Percentiles rank a stretch among this genome's conserved stretches.
Evolutionary conservation across 2,329 filamentous ascomycete species (phyloP).

Genomic region (Fonsecaea erecta): DNA sequence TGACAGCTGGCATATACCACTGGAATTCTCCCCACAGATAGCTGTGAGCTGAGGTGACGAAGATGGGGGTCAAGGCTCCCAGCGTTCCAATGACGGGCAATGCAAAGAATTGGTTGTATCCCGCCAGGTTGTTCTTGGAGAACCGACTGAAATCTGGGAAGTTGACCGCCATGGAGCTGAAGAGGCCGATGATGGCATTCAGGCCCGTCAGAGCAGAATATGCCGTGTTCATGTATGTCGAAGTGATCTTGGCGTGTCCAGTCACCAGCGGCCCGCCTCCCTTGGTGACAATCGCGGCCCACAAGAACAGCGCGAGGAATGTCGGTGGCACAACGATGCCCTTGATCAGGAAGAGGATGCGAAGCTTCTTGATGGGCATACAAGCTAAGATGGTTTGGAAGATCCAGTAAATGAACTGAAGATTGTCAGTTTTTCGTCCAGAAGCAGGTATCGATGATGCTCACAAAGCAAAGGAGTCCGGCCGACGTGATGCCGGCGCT

Average conservation of each 20-base stretch:
- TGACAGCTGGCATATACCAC: conserved; percentile 57
- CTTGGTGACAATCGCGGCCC: conserved; percentile 50
- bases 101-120: conserved; percentile 54
- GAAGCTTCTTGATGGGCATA: conserved; percentile 52
- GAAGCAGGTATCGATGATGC: conserved; percentile 40
- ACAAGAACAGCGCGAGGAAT: conserved; percentile 51
- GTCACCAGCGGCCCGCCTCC: conserved; percentile 50
- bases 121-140: conserved; percentile 48
- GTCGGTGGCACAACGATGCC: conserved; percentile 51
- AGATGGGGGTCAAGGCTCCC: conserved; percentile 54
- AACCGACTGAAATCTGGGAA: conserved; percentile 54
- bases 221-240: conserved; percentile 50
- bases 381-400: conserved; percentile 51
- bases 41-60: conserved; percentile 54
- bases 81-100: conserved; percentile 56
- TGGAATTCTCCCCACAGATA: conserved; percentile 53
- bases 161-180: conserved; percentile 57
- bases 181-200: conserved; percentile 56
- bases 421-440: neutral
- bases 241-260: conserved; percentile 44
- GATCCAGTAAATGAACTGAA: conserved; percentile 56
- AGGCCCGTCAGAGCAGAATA: conserved; percentile 52
- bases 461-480: conserved; percentile 54
- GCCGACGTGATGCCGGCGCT: conserved; percentile 44
- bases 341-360: conserved; percentile 52